Percentiles rank a stretch among this genome's conserved stretches.
These are phyloP conservation scores for Pythium pyrilobum DNA, from an alignment of 352 stramenopile genomes.

Conservation along the genomic window DNA sequence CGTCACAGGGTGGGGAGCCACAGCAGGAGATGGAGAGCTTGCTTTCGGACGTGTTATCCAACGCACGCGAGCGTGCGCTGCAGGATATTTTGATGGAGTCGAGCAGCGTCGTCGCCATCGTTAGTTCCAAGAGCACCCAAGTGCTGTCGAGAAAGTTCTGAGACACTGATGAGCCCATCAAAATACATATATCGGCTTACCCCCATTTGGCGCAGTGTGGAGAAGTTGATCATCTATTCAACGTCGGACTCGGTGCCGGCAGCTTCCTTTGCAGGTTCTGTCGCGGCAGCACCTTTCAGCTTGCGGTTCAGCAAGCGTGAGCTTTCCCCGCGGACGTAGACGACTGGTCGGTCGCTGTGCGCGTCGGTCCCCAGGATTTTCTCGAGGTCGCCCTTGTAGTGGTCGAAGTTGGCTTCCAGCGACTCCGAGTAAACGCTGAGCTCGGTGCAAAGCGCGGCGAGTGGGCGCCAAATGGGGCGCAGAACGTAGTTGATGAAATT, in stretches of 20 bases:
- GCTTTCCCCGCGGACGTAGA: slow-evolving; percentile 41
- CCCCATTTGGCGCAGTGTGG: no score
- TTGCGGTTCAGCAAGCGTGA: slow-evolving; percentile 24
- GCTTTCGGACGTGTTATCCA: slow-evolving; percentile 73
- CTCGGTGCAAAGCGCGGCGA: slow-evolving; percentile 37
- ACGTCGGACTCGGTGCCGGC: no score
- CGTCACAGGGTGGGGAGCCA: background rate
- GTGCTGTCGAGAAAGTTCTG: slow-evolving; percentile 45
- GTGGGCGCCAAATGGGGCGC: slow-evolving; percentile 58
- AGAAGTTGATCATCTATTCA: no score
- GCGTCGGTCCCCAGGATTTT: slow-evolving; percentile 29
- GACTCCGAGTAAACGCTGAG: slow-evolving; percentile 52
- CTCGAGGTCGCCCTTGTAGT: slow-evolving; percentile 54
- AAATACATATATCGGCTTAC: no score
- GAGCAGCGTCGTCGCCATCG: slow-evolving; percentile 75
- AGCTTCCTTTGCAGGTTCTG: background rate
- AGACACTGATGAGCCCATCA: background rate
- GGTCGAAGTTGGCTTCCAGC: slow-evolving; percentile 54
- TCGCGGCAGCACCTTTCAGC: slow-evolving; percentile 5
- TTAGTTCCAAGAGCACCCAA: slow-evolving; percentile 76
- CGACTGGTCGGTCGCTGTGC: slow-evolving; percentile 16
- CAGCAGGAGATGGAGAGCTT: slow-evolving; percentile 72
- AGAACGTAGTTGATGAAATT: slow-evolving; percentile 78
- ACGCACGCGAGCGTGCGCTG: slow-evolving; percentile 50
- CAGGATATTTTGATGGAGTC: slow-evolving; percentile 80